A percentile compares a stretch with the other conserved stretches of the same genome.
Evolutionary conservation across 345 rosid genomes (phyloP).

Genomic region (Anastatica hierochuntica): DNA sequence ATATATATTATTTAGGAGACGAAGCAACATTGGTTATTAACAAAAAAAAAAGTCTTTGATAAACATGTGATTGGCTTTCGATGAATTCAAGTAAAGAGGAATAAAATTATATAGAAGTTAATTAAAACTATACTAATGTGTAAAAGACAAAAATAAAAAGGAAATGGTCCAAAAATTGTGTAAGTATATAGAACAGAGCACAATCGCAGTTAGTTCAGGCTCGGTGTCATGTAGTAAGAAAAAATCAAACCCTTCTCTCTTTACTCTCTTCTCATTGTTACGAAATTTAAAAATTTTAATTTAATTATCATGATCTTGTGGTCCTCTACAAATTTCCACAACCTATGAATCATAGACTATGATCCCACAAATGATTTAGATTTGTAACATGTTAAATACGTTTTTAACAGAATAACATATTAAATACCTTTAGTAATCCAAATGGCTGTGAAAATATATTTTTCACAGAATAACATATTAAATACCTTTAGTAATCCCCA

Average conservation of each 20-base stretch:
- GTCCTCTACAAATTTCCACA: background rate
- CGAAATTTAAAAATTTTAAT: background rate
- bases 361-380: too few relatives aligned
- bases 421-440: too few relatives aligned
- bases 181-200: constrained; percentile 21
- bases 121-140: background rate
- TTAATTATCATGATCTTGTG: constrained; percentile 6
- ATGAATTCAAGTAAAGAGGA: background rate
- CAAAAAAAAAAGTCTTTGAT: background rate
- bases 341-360: too few relatives aligned
- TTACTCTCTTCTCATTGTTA: background rate
- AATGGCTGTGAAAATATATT: too few relatives aligned
- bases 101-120: background rate
- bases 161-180: constrained; percentile 22
- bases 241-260: background rate
- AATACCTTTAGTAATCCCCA: too few relatives aligned
- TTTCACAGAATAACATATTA: too few relatives aligned
- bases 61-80: constrained; percentile 5
- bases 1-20: too few relatives aligned
- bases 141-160: background rate
- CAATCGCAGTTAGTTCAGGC: constrained; percentile 15
- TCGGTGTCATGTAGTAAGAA: constrained; percentile 21
- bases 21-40: background rate
- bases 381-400: too few relatives aligned
- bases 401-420: too few relatives aligned